These are phyloP conservation scores for Colletotrichum shisoi DNA, from an alignment of 2,329 filamentous ascomycete genomes.

Conservation along the genomic window DNA sequence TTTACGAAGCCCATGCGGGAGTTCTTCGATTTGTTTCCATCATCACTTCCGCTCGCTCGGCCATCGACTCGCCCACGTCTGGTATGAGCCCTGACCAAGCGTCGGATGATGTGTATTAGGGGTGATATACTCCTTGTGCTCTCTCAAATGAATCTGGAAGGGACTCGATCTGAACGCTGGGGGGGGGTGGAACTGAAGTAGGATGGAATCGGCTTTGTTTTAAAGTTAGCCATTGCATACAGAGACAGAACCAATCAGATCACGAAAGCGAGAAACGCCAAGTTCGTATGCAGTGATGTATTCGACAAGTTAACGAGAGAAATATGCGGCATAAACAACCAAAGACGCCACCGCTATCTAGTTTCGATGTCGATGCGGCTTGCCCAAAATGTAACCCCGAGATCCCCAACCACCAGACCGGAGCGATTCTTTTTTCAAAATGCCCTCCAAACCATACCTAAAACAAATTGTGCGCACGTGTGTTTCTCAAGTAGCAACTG, in stretches of 20 bases:
- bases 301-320: conserved; percentile 33
- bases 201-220: neutral
- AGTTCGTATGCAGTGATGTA: conserved; percentile 21
- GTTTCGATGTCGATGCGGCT: conserved; percentile 30
- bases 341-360: conserved; percentile 33
- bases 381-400: conserved; percentile 22
- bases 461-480: conserved; percentile 1
- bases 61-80: too few species aligned
- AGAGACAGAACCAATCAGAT: neutral
- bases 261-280: neutral
- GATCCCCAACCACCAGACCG: conserved; percentile 19
- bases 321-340: conserved; percentile 31
- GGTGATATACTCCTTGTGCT: neutral
- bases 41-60: too few species aligned
- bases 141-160: too few species aligned
- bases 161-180: neutral
- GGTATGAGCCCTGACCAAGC: too few species aligned
- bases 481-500: neutral
- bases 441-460: conserved; percentile 29
- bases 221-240: neutral
- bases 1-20: neutral
- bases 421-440: conserved; percentile 25
- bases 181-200: neutral
- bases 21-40: neutral
- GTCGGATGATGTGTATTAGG: too few species aligned